Evolutionary conservation across 2,329 filamentous ascomycete species (phyloP).

Genomic region (Epichloe coenophiala): DNA sequence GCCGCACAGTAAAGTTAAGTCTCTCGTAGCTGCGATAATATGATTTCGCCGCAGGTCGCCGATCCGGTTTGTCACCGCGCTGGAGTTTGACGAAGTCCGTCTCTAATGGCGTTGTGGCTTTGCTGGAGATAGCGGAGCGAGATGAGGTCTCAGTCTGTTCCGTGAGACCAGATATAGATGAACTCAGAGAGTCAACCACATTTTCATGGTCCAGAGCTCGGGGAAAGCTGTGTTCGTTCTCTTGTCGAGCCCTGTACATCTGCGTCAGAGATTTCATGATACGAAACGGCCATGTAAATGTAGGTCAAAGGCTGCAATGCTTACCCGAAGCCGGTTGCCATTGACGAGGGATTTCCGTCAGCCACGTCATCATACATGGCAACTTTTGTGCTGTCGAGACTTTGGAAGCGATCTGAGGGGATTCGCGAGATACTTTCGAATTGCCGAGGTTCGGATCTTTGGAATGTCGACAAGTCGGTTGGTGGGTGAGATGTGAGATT

Average conservation of each 20-base stretch:
- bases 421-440: conserved; percentile 24
- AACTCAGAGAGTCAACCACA: conserved; percentile 31
- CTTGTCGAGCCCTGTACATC: conserved; percentile 5
- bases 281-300: not conserved
- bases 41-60: conserved; percentile 11
- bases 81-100: conserved; percentile 16
- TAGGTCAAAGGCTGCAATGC: conserved; percentile 6
- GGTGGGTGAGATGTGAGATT: not conserved
- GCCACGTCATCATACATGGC: conserved; percentile 13
- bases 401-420: not conserved
- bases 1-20: conserved; percentile 44
- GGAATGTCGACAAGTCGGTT: not conserved
- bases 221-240: conserved; percentile 7
- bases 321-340: conserved; percentile 15
- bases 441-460: conserved; percentile 6
- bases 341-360: conserved; percentile 11
- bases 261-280: not conserved
- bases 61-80: conserved; percentile 7
- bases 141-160: conserved; percentile 42
- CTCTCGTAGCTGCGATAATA: conserved; percentile 19
- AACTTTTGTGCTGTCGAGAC: conserved; percentile 9
- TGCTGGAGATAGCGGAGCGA: conserved; percentile 44
- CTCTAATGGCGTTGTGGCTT: conserved; percentile 48
- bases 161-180: conserved; percentile 38
- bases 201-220: conserved; percentile 9